Evolutionary conservation across 1,139 yeast genomes (phyloP).

Genomic region (Geotrichum europaeum): DNA sequence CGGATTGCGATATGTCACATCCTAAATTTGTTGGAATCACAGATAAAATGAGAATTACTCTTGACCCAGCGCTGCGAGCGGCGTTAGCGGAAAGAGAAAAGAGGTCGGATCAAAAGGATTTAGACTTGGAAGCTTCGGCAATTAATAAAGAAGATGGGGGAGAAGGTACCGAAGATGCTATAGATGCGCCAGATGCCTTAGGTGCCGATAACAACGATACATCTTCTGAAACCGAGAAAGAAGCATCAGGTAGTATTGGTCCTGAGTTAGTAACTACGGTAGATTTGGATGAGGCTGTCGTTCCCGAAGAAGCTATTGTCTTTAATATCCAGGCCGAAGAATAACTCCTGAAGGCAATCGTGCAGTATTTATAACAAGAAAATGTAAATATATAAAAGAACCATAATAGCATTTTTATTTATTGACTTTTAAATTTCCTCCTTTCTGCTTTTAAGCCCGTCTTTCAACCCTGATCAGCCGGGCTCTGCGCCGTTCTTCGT

Average conservation of each 20-base stretch:
- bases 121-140: not conserved
- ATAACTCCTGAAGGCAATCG: not conserved
- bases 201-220: not conserved
- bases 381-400: not conserved
- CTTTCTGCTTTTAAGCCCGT: constrained; percentile 32
- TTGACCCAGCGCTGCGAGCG: constrained; percentile 25
- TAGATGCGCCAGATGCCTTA: not conserved
- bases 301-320: constrained; percentile 13
- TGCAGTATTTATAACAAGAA: not conserved
- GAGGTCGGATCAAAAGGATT: not conserved
- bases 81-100: constrained; percentile 9
- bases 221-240: not conserved
- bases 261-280: constrained; percentile 10
- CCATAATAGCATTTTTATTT: not conserved
- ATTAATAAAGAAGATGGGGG: not conserved
- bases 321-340: constrained; percentile 1
- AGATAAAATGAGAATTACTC: constrained; percentile 36
- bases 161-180: not conserved
- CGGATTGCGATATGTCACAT: constrained; percentile 39
- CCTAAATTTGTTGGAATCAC: constrained; percentile 38
- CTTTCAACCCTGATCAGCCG: constrained; percentile 34
- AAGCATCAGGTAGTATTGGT: not conserved
- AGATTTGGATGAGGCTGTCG: constrained; percentile 13
- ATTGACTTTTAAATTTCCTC: not conserved
- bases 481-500: constrained; percentile 61